phyloP scores from a whole-genome alignment of 2,329 filamentous ascomycete species.

The Pleomassaria siparia region DNA sequence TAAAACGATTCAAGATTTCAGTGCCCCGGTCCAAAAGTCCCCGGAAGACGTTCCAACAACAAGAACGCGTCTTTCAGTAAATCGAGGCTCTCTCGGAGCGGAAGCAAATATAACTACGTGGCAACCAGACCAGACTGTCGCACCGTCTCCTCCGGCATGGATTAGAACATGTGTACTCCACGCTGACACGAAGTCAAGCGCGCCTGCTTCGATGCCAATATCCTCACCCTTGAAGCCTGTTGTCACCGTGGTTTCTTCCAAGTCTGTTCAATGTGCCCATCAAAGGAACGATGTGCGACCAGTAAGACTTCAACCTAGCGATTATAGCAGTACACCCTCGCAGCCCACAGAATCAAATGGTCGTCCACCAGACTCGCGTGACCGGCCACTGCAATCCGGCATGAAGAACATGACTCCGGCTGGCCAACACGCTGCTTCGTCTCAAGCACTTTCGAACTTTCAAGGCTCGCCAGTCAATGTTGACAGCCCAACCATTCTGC shows the following conservation, averaged over 20 bases:
- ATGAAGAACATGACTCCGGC: not conserved
- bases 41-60: constrained; percentile 22
- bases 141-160: constrained; percentile 2
- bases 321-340: too few relatives aligned
- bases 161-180: constrained; percentile 4
- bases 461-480: not conserved
- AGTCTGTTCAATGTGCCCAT: constrained; percentile 3
- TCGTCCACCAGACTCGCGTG: too few relatives aligned
- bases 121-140: not conserved
- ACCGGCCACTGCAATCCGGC: not conserved
- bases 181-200: constrained; percentile 18
- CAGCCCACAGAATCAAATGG: too few relatives aligned
- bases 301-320: not conserved
- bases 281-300: not conserved
- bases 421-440: not conserved
- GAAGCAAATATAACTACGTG: too few relatives aligned
- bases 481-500: not conserved
- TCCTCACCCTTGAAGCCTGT: constrained; percentile 12
- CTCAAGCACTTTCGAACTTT: not conserved
- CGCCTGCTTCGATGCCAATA: constrained; percentile 27
- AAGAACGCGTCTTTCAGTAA: constrained; percentile 18
- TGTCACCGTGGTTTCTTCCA: not conserved
- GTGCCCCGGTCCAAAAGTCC: constrained; percentile 12
- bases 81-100: not conserved
- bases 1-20: constrained; percentile 20